Evolutionary conservation across 164 flowering plant genomes (phyloP), one percentile per base, ranked within the genome.

Genomic region (Malania oleifera): DNA sequence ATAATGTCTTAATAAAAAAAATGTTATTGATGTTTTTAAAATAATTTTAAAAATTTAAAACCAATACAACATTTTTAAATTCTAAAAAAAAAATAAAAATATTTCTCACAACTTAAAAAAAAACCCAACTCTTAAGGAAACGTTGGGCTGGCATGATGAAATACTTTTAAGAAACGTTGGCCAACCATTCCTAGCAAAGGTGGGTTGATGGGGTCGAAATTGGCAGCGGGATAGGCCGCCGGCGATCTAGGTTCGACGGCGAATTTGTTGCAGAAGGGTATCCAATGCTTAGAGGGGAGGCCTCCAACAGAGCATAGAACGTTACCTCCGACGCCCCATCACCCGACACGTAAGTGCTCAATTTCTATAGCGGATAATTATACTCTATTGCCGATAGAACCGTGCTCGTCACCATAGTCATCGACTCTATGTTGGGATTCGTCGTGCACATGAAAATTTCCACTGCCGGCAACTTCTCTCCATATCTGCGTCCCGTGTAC

Each of bases 361-460:
- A 34, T 60, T 72, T 68, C 53, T 68, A 67, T 3, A 57, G 41
- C 8, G 76, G 76, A 25, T 72, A 72, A 34, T 64, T 50, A 31
- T 55, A 72, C 0, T 72, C 61, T 67, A 72, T 65, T 11, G 40
- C 69, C 2, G 76, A 72, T n/a, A 72, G 40, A 12, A 72, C 64
- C 1, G 76, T 72, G 64, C 37, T 64, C 9, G 61, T 22, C 54
- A 72, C 76, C 73, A 68, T n/a, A 0, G 20, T 29, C 37, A 70
- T 67, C 7, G 76, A 73, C 70, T 72, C 73, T 10, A 43, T 25
- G 11, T 25, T 39, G 4, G 72, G 66, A 23, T 72, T 73, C 14
- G 73, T 73, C 43, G 76, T 72, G 73, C 76, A 72, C 44, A 72
- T 68, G 29, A 72, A 72, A 3, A 72, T 22, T 56, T 72, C 75